These are phyloP conservation scores for Hygrocybe coccinea DNA, from an alignment of 768 basidiomycete species.

Conservation along the genomic window DNA sequence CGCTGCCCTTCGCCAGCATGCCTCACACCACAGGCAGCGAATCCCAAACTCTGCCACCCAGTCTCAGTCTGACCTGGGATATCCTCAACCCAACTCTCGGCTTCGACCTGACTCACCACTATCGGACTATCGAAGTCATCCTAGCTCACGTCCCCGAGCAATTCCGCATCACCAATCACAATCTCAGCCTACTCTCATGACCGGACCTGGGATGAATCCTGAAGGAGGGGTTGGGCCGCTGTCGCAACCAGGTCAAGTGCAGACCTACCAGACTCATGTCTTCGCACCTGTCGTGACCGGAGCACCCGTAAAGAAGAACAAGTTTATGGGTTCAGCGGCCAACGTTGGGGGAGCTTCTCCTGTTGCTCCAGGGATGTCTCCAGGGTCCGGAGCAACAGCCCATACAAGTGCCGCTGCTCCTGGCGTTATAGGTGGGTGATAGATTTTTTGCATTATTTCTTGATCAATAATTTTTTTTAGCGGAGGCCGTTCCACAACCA, in stretches of 20 bases:
- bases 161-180: not conserved
- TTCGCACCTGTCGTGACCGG: constrained; percentile 72
- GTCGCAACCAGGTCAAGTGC: constrained; percentile 27
- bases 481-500: constrained; percentile 19
- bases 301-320: constrained; percentile 63
- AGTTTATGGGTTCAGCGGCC: constrained; percentile 32
- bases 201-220: constrained; percentile 10
- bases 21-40: constrained; percentile 6
- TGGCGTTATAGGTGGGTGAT: not conserved
- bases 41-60: constrained; percentile 7
- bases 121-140: constrained; percentile 13
- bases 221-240: constrained; percentile 21
- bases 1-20: not conserved
- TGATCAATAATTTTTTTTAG: constrained; percentile 8
- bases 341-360: constrained; percentile 7
- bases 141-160: constrained; percentile 20
- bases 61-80: constrained; percentile 2
- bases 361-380: not conserved
- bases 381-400: not conserved
- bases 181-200: constrained; percentile 6
- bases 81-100: constrained; percentile 8
- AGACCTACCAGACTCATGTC: constrained; percentile 57
- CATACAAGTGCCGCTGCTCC: not conserved
- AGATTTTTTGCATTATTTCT: not conserved
- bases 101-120: constrained; percentile 19